Conservation (phyloP, 768 basidiomycete species). For the Agaricus blazei region DNA sequence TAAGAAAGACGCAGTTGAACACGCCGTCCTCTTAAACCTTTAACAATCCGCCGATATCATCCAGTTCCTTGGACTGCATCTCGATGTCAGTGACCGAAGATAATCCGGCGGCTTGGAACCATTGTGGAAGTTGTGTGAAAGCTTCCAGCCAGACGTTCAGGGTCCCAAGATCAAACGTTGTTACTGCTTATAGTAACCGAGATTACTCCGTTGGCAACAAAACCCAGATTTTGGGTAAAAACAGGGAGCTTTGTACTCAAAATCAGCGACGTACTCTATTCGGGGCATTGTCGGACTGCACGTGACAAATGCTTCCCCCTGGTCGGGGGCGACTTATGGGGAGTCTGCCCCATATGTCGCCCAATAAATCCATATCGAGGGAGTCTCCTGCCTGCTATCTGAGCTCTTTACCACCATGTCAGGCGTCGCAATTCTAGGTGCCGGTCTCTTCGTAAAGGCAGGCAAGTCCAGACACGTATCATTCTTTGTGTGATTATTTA, state of each 20-base stretch:
- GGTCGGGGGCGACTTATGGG: not conserved
- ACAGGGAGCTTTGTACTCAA: conserved; percentile 5
- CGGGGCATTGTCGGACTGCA: conserved; percentile 24
- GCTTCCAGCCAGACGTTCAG: conserved; percentile 21
- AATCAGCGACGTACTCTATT: not conserved
- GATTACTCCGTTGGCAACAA: conserved; percentile 26
- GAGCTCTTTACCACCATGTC: conserved; percentile 17
- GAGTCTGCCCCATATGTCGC: conserved; percentile 4
- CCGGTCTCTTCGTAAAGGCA: conserved; percentile 74
- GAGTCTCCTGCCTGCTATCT: not conserved
- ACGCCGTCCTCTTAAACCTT: conserved; percentile 33
- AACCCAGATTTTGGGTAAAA: conserved; percentile 16
- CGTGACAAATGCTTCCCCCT: conserved; percentile 8
- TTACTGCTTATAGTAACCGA: conserved; percentile 18
- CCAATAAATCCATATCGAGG: not conserved
- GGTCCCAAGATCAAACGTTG: conserved; percentile 16
- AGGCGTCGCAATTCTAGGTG: conserved; percentile 74
- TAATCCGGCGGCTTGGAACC: conserved; percentile 35
- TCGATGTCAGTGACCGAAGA: conserved; percentile 34
- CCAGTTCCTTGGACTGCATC: conserved; percentile 33
- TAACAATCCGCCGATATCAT: conserved; percentile 37
- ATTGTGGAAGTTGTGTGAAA: conserved; percentile 12
- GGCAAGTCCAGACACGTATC: conserved; percentile 36
- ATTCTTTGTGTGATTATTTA: not conserved
- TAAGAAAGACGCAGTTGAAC: conserved; percentile 21